A percentile compares a stretch with the other conserved stretches of the same genome.
Evolutionary conservation across 2,329 filamentous ascomycete species (phyloP).

Genomic region (Cladophialophora exuberans): DNA sequence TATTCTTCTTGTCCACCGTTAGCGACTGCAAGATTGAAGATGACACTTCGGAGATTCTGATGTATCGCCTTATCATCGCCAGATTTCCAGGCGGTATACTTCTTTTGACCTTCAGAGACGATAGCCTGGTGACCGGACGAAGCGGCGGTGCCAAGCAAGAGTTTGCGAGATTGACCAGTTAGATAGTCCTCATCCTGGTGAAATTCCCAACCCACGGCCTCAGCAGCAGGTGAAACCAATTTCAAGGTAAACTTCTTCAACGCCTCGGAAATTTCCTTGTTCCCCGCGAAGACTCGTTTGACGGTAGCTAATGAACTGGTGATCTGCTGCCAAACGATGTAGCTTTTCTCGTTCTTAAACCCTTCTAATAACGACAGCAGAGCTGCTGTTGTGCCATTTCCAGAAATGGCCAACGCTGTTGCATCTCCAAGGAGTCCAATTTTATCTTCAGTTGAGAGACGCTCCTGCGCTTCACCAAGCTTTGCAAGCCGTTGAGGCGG

Average conservation of each 20-base stretch:
- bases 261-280: conserved; percentile 70
- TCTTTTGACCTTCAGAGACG: conserved; percentile 72
- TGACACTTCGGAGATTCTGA: conserved; percentile 76
- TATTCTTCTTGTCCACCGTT: conserved; percentile 72
- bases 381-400: conserved; percentile 78
- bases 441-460: conserved; percentile 82
- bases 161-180: conserved; percentile 77
- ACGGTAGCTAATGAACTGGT: conserved; percentile 75
- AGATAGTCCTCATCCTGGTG: conserved; percentile 78
- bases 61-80: conserved; percentile 73
- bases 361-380: conserved; percentile 82
- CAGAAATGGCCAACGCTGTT: conserved; percentile 83
- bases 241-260: conserved; percentile 77
- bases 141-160: conserved; percentile 76
- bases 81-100: conserved; percentile 78
- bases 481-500: conserved; percentile 80
- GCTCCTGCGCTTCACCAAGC: conserved; percentile 75
- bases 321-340: conserved; percentile 88
- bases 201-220: conserved; percentile 85
- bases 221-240: conserved; percentile 73
- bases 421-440: conserved; percentile 91
- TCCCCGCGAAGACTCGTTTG: conserved; percentile 81
- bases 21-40: conserved; percentile 79
- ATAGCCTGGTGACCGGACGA: conserved; percentile 73
- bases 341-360: conserved; percentile 80